Base-by-base conservation (phyloP, 2,329 filamentous ascomycete genomes). In the Tolypocladium tundrense region DNA sequence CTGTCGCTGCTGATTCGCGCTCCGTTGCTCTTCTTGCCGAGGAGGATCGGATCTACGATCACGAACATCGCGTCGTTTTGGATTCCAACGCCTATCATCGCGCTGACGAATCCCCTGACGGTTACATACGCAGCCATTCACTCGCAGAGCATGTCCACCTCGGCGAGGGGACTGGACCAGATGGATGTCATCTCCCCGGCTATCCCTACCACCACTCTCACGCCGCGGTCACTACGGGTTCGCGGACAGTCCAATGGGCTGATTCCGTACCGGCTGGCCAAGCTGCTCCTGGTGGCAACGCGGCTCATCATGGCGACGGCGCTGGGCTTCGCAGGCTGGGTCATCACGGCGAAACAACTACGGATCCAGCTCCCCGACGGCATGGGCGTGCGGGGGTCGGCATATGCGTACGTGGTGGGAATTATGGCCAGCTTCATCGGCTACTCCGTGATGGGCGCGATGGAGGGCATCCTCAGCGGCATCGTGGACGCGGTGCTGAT, bases 261-360 rank as follows among this genome's bases (percentile, higher is more conserved):
- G n/a, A 77, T 94, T 31, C 88, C 94, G 0, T 99, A 97, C 70
- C 85, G 90, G 5, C 84, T 97, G 10, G 89, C 94, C 1, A 97
- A 97, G 71, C 81, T 97, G 35, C 82, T 99, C 9, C 83, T 99
- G 4, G 90, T 97, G 65, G 91, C 93, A 3, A 94, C 91, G 1
- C 85, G 93, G 21, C 89, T 93, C 69, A 88, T 97, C 67, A 96
- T 97, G 84, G 90, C 91, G 0, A 85, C 92, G 53, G 89, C 87
- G 0, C 82, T 99, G 37, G 93, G 93, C 1, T 96, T 97, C 67
- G 92, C 90, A 4, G 93, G 91, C n/a, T 99, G 94, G 94, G 90
- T 97, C 10, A 88, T 90, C 53, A 96, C 92, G 41, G 92, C 94
- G 13, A 86, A 90, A 61, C 87, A 88, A 72, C 77, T 97, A 4